Evolutionary conservation across 495 filamentous ascomycete species (phyloP), one percentile per base, ranked within the genome.

Genomic region (Podospora fimiseda): DNA sequence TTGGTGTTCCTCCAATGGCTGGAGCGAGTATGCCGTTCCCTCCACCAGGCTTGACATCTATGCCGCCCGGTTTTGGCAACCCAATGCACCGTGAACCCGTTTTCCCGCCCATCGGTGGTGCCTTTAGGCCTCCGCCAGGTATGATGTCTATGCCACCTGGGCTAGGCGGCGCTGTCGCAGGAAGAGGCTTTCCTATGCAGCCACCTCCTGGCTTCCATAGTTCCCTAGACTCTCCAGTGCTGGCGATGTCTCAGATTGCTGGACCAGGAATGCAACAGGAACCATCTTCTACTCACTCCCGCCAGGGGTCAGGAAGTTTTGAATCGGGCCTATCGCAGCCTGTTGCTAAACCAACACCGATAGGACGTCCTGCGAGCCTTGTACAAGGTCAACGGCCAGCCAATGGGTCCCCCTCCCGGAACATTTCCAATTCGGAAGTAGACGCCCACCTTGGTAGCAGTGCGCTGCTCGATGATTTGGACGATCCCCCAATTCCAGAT

Each of bases 361-460:
- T 97, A 51, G 86, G 90, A 53, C 81, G 90, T 36, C 91, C 93
- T 1, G 83, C 83, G 18, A 97, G 90, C 68, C 82, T 85, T 16
- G 74, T 76, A 16, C 66, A 72, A 9, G 67, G 70, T 2, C 73
- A 72, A 48, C 64, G 64, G 24, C 50, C 50, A 9, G 45, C 62
- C 9, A 62, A 24, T 37, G 48, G 51, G 3, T 66, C 61, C 18
- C 80, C 86, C 20, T 80, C 81, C 8, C 52, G 44, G n/a, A 66
- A 66, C 38, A 73, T 78, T 40, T 67, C 76, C 14, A 71, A 67
- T 20, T 72, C 74, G 40, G 73, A 77, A 18, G 66, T 72, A 37
- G 89, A 96, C 50, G 82, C 90, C 48, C 89, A 91, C 63, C 78
- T 98, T n/a, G 94, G 93, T 9, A 96, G 92, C 69, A 90, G 86